Base-by-base conservation (phyloP, 495 filamentous ascomycete species). In the Tuber borchii region DNA sequence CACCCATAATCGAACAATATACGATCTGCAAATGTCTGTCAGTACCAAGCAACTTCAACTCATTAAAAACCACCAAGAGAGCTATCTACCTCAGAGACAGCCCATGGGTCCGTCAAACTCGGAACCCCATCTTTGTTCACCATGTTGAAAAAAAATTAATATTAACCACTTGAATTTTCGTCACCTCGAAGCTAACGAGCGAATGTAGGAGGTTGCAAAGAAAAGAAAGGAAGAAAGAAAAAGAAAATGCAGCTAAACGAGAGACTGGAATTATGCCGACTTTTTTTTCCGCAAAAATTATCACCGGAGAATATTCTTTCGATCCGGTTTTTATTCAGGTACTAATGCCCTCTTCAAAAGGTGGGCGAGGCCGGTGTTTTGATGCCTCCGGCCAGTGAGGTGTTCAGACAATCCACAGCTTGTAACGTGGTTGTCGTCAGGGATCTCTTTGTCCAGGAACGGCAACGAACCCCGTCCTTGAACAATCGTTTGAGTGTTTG, bases 1-100 rank as follows among this genome's bases (percentile, higher is more conserved):
- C 85, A 65, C 92, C 92, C 72, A 97, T 88, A 80, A 97, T 92
- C 71, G 90, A 86, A 34, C 95, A 90, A 82, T 97, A 97, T 70
- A 93, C 84, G 75, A 93, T 91, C 91, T 94, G 78, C 31, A 78
- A 68, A 70, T 43, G n/a, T 34, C 20, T 16, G 79, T 85, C 61
- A 84, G 78, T 45, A 71, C 39, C 37, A 20, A 43, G 51, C 70
- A 56, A 40, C 44, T 26, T 19, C 2, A 14, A 12, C n/a, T 12
- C 17, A 39, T 0, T 17, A 34, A 10, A 73, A 72, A n/a, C 40
- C 56, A 34, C 14, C 51, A 42, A 40, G 20, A 61, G 39, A 20
- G 43, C 19, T 73, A 77, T 56, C 71, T 61, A 82, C 81, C 77
- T 83, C 79, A 19, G 76, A 74, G 61, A 80, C 71, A 65, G 79